Evolutionary conservation across 495 filamentous ascomycete genomes (phyloP).

Genomic region (Jackrogersella minutella): DNA sequence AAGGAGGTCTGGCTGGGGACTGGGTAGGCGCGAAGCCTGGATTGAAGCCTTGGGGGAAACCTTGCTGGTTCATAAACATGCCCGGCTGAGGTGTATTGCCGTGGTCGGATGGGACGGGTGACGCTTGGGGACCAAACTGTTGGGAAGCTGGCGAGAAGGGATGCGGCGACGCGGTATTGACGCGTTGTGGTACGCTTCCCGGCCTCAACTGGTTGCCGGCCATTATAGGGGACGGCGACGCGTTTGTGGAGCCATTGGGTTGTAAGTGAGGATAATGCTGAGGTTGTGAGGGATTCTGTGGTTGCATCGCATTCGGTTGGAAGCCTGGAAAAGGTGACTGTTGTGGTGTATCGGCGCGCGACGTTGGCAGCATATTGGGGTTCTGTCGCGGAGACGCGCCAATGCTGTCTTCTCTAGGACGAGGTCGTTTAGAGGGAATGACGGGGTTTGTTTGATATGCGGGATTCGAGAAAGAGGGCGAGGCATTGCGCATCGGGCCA

Average conservation of each 20-base stretch:
- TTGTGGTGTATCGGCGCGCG: constrained; percentile 92
- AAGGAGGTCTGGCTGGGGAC: constrained; percentile 58
- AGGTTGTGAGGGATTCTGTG: constrained; percentile 65
- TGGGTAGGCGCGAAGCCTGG: constrained; percentile 62
- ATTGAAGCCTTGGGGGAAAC: constrained; percentile 66
- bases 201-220: constrained; percentile 72
- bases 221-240: constrained; percentile 87
- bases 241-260: constrained; percentile 78
- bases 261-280: constrained; percentile 84
- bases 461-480: constrained; percentile 73
- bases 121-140: constrained; percentile 77
- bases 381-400: constrained; percentile 82
- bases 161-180: constrained; percentile 89
- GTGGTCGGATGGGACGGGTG: constrained; percentile 80
- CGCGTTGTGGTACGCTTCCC: constrained; percentile 73
- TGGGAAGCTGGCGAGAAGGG: constrained; percentile 85
- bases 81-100: constrained; percentile 76
- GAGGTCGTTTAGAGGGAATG: constrained; percentile 85
- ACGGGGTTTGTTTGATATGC: constrained; percentile 81
- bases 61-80: constrained; percentile 66
- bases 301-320: constrained; percentile 65
- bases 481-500: constrained; percentile 80
- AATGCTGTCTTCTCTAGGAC: constrained; percentile 83
- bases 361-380: constrained; percentile 75
- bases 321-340: constrained; percentile 69